Percentiles rank a stretch among this genome's conserved stretches.
Evolutionary conservation across 2,329 filamentous ascomycete genomes (phyloP).

Genomic region (Arthrobotrys iridis): DNA sequence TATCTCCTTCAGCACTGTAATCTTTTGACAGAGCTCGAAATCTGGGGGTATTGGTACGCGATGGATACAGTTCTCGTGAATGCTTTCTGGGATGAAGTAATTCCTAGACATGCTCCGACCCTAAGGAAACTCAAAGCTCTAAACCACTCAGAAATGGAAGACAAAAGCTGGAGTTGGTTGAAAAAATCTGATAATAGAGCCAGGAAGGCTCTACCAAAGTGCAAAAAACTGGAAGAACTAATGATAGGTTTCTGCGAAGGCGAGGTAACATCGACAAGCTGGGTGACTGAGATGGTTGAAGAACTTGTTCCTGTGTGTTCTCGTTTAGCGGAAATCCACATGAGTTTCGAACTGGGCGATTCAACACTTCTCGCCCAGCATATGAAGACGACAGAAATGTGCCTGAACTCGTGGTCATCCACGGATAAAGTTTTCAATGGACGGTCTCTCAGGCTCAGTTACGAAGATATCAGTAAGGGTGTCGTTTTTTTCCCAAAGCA

Average conservation of each 20-base stretch:
- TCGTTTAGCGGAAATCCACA: slow-evolving; percentile 15
- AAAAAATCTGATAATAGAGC: slow-evolving; percentile 6
- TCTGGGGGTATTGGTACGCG: slow-evolving; percentile 36
- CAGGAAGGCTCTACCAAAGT: slow-evolving; percentile 24
- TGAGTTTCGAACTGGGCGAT: slow-evolving; percentile 21
- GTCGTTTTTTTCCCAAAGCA: slow-evolving; percentile 24
- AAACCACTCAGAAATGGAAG: slow-evolving; percentile 14
- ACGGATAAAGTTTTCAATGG: slow-evolving; percentile 20
- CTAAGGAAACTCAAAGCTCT: slow-evolving; percentile 8
- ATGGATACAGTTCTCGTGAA: slow-evolving; percentile 1
- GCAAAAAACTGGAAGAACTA: slow-evolving; percentile 22
- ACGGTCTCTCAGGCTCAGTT: slow-evolving; percentile 4
- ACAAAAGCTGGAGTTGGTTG: slow-evolving; percentile 29
- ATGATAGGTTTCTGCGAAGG: slow-evolving; percentile 42
- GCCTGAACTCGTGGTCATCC: slow-evolving; percentile 15
- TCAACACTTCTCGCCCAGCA: background rate
- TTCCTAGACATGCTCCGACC: slow-evolving; percentile 36
- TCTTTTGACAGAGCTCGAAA: slow-evolving; percentile 16
- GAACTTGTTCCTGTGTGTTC: slow-evolving; percentile 17
- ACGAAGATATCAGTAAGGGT: slow-evolving; percentile 31
- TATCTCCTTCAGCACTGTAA: slow-evolving; percentile 12
- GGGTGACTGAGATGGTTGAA: slow-evolving; percentile 27
- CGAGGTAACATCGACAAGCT: background rate
- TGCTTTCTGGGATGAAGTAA: slow-evolving; percentile 39
- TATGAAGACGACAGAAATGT: background rate